Percentiles rank a stretch among this genome's conserved stretches.
These are phyloP conservation scores for Rhizoclosmatium sp. DNA, from an alignment of 192 early-diverging fungal species.

Conservation along the genomic window DNA sequence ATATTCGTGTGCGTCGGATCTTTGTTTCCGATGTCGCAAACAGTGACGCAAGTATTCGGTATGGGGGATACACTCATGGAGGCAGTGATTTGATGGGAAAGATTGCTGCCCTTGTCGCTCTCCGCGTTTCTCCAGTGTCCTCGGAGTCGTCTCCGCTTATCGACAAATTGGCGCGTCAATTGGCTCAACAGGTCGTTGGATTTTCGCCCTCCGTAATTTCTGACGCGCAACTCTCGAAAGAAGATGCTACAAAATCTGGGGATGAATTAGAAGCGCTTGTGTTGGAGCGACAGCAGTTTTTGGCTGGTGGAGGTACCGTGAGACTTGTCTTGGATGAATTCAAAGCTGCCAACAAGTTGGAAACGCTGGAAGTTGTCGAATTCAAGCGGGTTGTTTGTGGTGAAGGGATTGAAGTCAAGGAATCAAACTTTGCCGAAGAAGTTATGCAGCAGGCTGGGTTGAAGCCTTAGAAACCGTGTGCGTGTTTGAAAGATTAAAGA, in stretches of 20 bases:
- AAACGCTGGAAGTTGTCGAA: conserved; percentile 62
- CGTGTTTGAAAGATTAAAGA: too few species aligned
- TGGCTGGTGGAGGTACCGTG: conserved; percentile 80
- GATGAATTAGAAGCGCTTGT: conserved; percentile 60
- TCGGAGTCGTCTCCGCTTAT: conserved; percentile 43
- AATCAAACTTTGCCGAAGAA: conserved; percentile 82
- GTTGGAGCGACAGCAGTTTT: conserved; percentile 74
- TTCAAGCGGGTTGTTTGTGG: conserved; percentile 84
- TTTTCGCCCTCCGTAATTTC: conserved; percentile 68
- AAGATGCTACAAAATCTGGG: conserved; percentile 1
- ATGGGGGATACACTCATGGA: conserved; percentile 73
- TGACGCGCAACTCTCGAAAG: not conserved
- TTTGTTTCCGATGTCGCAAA: conserved; percentile 40
- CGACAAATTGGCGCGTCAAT: conserved; percentile 67
- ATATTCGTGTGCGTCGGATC: conserved; percentile 81
- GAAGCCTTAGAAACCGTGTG: conserved; percentile 4
- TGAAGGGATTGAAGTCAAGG: conserved; percentile 83
- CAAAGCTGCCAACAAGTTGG: conserved; percentile 40
- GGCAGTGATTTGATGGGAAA: conserved; percentile 63
- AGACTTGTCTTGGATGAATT: conserved; percentile 65
- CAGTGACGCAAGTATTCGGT: conserved; percentile 4
- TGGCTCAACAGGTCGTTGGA: conserved; percentile 90
- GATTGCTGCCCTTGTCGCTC: conserved; percentile 79
- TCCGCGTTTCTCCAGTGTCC: conserved; percentile 42
- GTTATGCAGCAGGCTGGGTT: conserved; percentile 65